Conservation (phyloP, 1,139 yeast species). For the Tardiomyces depauwii region DNA sequence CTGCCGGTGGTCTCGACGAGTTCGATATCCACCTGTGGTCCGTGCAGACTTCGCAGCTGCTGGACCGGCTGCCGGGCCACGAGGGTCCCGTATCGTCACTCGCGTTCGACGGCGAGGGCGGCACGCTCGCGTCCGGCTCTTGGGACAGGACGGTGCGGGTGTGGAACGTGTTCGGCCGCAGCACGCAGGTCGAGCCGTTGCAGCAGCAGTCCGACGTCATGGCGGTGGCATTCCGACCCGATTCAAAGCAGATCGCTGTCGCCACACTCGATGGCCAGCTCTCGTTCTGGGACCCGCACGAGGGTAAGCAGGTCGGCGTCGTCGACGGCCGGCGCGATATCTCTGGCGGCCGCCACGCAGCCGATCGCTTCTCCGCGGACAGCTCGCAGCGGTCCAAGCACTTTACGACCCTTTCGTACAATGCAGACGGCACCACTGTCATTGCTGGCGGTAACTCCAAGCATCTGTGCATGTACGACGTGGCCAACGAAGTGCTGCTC, state of each 20-base stretch:
- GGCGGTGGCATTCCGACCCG: conserved; percentile 77
- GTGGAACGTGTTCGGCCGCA: conserved; percentile 78
- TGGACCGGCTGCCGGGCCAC: conserved; percentile 84
- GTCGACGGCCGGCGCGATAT: conserved; percentile 85
- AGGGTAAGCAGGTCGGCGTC: conserved; percentile 68
- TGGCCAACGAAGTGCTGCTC: conserved; percentile 74
- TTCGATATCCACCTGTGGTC: conserved; percentile 95
- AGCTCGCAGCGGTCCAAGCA: conserved; percentile 77
- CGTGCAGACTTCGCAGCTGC: conserved; percentile 85
- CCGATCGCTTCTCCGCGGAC: conserved; percentile 71
- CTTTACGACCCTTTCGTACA: conserved; percentile 72
- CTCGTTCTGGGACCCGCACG: conserved; percentile 70
- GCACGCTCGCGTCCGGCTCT: conserved; percentile 78
- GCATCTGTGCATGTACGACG: conserved; percentile 82
- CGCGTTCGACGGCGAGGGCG: conserved; percentile 69
- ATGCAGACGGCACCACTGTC: conserved; percentile 79
- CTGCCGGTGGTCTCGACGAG: conserved; percentile 88
- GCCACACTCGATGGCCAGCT: conserved; percentile 85
- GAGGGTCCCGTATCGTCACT: conserved; percentile 91
- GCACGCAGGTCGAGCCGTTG: conserved; percentile 83
- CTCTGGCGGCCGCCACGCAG: conserved; percentile 71
- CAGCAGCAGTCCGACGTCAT: conserved; percentile 80
- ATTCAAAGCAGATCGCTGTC: conserved; percentile 81
- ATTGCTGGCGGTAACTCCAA: conserved; percentile 93
- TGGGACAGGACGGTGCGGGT: conserved; percentile 94